Percentiles rank a stretch among this genome's conserved stretches.
Conservation (phyloP, 2,329 filamentous ascomycete genomes). For the Botrytis hyacinthi region DNA sequence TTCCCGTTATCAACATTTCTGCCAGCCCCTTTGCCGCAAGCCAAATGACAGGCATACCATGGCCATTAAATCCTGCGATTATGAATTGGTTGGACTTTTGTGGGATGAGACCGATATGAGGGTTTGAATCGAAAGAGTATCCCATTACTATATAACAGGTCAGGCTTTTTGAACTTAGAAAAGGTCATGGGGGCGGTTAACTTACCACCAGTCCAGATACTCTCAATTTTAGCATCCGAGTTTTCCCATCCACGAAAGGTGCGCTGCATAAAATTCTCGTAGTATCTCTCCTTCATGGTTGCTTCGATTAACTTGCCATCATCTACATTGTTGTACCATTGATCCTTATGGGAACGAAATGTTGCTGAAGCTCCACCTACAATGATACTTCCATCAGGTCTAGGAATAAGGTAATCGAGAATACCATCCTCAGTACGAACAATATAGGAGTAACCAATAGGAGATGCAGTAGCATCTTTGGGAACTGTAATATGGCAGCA, state of each 20-base stretch:
- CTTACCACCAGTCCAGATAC: constrained; percentile 29
- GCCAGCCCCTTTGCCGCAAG: constrained; percentile 44
- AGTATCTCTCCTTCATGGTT: constrained; percentile 41
- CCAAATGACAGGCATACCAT: constrained; percentile 33
- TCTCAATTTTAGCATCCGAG: constrained; percentile 40
- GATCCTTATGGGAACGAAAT: constrained; percentile 35
- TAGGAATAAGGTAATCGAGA: constrained; percentile 34
- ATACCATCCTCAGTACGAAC: constrained; percentile 18
- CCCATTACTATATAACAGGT: background rate
- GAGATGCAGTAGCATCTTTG: constrained; percentile 23
- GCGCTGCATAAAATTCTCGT: constrained; percentile 41
- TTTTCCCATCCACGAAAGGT: constrained; percentile 47
- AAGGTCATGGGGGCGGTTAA: background rate
- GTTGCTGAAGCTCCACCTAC: constrained; percentile 44
- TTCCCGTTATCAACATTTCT: constrained; percentile 41
- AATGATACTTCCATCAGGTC: constrained; percentile 35
- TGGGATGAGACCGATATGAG: constrained; percentile 8
- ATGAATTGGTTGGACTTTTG: background rate
- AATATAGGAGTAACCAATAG: constrained; percentile 26
- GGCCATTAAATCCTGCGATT: constrained; percentile 19
- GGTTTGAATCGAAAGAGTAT: constrained; percentile 11
- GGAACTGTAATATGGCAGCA: constrained; percentile 42
- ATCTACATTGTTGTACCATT: constrained; percentile 49
- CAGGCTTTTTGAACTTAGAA: background rate
- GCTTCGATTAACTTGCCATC: constrained; percentile 46